These are phyloP conservation scores for Omphalotus guepiniiformis DNA, from an alignment of 768 basidiomycete genomes.

Conservation along the genomic window DNA sequence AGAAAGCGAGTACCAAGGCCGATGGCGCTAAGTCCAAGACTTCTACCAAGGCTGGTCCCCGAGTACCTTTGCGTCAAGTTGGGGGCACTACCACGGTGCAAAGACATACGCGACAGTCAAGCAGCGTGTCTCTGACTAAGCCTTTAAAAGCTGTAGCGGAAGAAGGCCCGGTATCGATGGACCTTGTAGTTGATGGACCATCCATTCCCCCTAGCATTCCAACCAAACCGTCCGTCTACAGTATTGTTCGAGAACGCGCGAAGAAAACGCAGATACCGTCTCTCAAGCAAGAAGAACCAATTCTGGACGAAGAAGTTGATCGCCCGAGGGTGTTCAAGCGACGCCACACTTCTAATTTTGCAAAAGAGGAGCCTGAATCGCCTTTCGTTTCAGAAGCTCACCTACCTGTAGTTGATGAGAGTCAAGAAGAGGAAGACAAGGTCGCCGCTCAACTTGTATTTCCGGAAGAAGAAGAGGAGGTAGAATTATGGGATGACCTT, in stretches of 20 bases:
- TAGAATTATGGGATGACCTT: conserved; percentile 84
- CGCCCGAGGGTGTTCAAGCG: conserved; percentile 42
- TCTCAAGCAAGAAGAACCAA: too few species aligned
- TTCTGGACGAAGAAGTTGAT: too few species aligned
- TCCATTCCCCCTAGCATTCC: too few species aligned
- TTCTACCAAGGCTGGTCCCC: conserved; percentile 25
- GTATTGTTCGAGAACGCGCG: too few species aligned
- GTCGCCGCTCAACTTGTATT: conserved; percentile 41
- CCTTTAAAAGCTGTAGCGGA: conserved; percentile 19
- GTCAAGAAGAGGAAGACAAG: conserved; percentile 42
- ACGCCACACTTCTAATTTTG: conserved; percentile 34
- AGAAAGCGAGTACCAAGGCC: conserved; percentile 44
- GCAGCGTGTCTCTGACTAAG: conserved; percentile 5
- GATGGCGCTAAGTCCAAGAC: conserved; percentile 37
- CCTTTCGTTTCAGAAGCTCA: conserved; percentile 7
- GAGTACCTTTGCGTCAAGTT: conserved; percentile 55
- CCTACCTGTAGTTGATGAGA: conserved; percentile 27
- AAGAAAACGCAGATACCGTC: too few species aligned
- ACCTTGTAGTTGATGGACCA: conserved; percentile 15
- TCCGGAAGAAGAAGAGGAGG: conserved; percentile 57
- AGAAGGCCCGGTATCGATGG: conserved; percentile 6
- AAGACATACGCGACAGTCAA: conserved; percentile 22
- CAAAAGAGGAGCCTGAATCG: too few species aligned
- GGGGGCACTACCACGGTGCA: conserved; percentile 35
- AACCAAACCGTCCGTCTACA: too few species aligned